A percentile compares a stretch with the other conserved stretches of the same genome.
These are phyloP conservation scores for Geotrichum carabidarum DNA, from an alignment of 1,139 yeast species.

Conservation along the genomic window DNA sequence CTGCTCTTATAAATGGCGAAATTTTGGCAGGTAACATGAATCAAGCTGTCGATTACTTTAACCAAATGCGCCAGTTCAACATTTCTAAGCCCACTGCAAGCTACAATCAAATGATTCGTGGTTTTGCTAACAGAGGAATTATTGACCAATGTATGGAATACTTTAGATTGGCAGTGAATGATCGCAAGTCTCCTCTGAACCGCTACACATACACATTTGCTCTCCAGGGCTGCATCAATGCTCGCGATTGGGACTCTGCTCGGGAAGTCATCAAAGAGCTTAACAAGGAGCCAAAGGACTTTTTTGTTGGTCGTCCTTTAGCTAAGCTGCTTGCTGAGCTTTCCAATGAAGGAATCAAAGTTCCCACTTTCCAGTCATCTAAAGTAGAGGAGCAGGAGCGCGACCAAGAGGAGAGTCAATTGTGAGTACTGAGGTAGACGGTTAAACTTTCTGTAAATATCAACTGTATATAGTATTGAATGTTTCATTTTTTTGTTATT, in stretches of 20 bases:
- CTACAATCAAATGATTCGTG: conserved; percentile 59
- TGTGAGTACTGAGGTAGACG: background rate
- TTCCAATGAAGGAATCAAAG: conserved; percentile 3
- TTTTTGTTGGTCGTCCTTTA: conserved; percentile 14
- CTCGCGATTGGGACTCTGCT: conserved; percentile 38
- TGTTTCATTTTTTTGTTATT: background rate
- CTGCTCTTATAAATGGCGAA: conserved; percentile 58
- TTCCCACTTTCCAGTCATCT: conserved; percentile 12
- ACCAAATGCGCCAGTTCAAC: conserved; percentile 42
- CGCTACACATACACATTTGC: conserved; percentile 54
- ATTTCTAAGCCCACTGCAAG: conserved; percentile 42
- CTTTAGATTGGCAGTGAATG: conserved; percentile 37
- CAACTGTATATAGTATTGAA: background rate
- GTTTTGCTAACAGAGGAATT: conserved; percentile 42
- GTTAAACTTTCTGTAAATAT: background rate
- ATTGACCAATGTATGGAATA: conserved; percentile 42
- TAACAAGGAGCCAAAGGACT: conserved; percentile 10
- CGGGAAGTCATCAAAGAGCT: conserved; percentile 39
- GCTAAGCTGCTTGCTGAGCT: conserved; percentile 5
- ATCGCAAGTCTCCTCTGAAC: conserved; percentile 43
- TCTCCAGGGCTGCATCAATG: conserved; percentile 43
- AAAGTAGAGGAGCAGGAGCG: background rate
- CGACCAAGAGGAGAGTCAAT: background rate
- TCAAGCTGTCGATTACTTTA: conserved; percentile 49
- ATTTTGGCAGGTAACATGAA: conserved; percentile 46